Conservation (phyloP, 257 asterid genomes). For the Dorcoceras hygrometricum region DNA sequence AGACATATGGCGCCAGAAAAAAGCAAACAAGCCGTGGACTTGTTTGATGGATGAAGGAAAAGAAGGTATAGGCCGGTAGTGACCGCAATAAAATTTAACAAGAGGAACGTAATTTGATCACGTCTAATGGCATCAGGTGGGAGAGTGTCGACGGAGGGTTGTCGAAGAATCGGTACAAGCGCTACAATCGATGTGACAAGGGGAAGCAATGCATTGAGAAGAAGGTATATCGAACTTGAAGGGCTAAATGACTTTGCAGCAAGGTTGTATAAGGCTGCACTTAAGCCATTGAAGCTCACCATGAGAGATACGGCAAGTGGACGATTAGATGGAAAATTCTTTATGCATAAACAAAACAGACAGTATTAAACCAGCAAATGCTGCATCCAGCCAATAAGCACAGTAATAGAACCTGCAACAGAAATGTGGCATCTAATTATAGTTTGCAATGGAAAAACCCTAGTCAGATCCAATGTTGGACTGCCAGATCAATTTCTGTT, state of each 20-base stretch:
- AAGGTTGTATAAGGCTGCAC: slow-evolving; percentile 88
- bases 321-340: slow-evolving; percentile 62
- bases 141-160: slow-evolving; percentile 40
- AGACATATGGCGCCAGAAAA: slow-evolving; percentile 63
- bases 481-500: too few species aligned
- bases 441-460: too few species aligned
- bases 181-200: slow-evolving; percentile 51
- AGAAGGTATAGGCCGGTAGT: slow-evolving; percentile 82
- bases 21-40: slow-evolving; percentile 34
- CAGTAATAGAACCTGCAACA: slow-evolving; percentile 61
- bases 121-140: slow-evolving; percentile 40
- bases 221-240: slow-evolving; percentile 58
- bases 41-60: slow-evolving; percentile 46
- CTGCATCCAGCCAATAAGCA: slow-evolving; percentile 86
- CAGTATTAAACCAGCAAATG: slow-evolving; percentile 95
- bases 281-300: slow-evolving; percentile 79
- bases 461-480: too few species aligned
- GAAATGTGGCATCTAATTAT: not conserved
- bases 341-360: slow-evolving; percentile 83
- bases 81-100: slow-evolving; percentile 45
- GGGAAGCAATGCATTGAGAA: slow-evolving; percentile 74
- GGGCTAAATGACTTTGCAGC: slow-evolving; percentile 54
- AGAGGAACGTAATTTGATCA: slow-evolving; percentile 57
- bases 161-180: slow-evolving; percentile 64
- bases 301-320: slow-evolving; percentile 90